Evolutionary conservation across 163 green algal genomes (phyloP), one percentile per base, ranked within the genome.

Genomic region (Prototheca wickerhamii): DNA sequence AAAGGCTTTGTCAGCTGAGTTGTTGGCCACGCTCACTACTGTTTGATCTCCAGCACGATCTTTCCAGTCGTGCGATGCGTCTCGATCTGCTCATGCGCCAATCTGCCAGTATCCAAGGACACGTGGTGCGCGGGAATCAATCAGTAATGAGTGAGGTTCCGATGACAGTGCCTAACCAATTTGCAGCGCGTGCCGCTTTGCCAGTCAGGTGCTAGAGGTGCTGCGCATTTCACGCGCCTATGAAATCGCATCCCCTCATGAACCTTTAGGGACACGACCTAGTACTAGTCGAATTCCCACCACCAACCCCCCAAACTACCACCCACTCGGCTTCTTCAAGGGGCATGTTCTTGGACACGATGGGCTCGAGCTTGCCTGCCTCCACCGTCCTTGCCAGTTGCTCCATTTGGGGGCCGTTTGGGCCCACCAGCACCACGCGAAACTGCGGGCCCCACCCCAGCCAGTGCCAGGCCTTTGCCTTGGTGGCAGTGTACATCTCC

Each of bases 361-460:
- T 49, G 34, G 63, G 61, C 51, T 64, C 66, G 3, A 77, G 12
- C 46, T 64, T 72, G 20, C 64, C 63, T 7, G 55, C 50, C 10
- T 50, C 49, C 18, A 57, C 40, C 37, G 67, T 31, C 30, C 18
- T 17, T 10, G 35, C 64, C 4, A 72, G 31, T 17, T 66, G 12
- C 15, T 46, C 18, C 40, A 77, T 29, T 46, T 72, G 59, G 5
- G 8, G 3, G 18, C 64, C 63, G 28, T 65, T 65, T 7, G 70
- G 64, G 29, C 4, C 18, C 20, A 69, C 70, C 2, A 63, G 10
- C 1, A 70, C 51, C 2, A 63, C 30, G 28, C 63, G 35, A 32
- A 73, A 72, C 18, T 44, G 46, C 23, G 70, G 63, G 6, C 63
- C 69, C 57, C 72, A 32, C 17, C 69, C 12, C 57, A 71, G 49